These are phyloP conservation scores for Spencermartinsiella europaea DNA, from an alignment of 805 yeast genomes.

Conservation along the genomic window DNA sequence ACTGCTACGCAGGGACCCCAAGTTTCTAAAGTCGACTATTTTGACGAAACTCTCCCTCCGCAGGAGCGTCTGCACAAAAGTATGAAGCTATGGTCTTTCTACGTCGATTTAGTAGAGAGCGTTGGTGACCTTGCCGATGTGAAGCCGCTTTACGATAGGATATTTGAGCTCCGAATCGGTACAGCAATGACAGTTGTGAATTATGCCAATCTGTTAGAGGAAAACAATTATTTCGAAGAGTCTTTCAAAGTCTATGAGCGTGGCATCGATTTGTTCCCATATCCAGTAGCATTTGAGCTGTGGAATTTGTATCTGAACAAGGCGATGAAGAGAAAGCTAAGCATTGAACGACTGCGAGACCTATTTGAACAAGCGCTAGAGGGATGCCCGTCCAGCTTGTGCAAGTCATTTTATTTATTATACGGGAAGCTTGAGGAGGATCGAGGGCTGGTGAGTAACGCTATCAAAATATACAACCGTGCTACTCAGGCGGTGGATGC, in stretches of 20 bases:
- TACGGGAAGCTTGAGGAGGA: conserved; percentile 61
- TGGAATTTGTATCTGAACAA: conserved; percentile 65
- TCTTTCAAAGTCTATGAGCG: conserved; percentile 61
- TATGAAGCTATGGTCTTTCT: conserved; percentile 63
- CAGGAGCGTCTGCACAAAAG: conserved; percentile 59
- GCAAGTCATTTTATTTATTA: conserved; percentile 45
- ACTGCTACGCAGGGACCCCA: conserved; percentile 40
- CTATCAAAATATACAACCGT: conserved; percentile 43
- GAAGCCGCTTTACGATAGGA: conserved; percentile 45
- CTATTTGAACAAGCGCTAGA: conserved; percentile 64
- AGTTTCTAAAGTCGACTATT: conserved; percentile 31
- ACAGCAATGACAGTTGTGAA: conserved; percentile 63
- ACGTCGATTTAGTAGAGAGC: conserved; percentile 55
- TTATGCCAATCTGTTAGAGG: conserved; percentile 58
- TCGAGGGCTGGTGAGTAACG: conserved; percentile 45
- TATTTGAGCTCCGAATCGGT: conserved; percentile 55
- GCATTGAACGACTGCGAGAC: conserved; percentile 58
- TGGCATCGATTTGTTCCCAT: conserved; percentile 57
- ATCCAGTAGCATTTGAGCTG: conserved; percentile 59
- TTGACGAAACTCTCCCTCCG: conserved; percentile 44
- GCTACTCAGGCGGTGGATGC: conserved; percentile 34
- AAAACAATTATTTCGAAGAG: conserved; percentile 41
- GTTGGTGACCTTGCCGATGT: conserved; percentile 35
- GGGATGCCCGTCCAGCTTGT: conserved; percentile 44
- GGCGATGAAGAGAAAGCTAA: conserved; percentile 36